Base-by-base conservation (phyloP, 495 filamentous ascomycete genomes). In the Peziza echinospora region DNA sequence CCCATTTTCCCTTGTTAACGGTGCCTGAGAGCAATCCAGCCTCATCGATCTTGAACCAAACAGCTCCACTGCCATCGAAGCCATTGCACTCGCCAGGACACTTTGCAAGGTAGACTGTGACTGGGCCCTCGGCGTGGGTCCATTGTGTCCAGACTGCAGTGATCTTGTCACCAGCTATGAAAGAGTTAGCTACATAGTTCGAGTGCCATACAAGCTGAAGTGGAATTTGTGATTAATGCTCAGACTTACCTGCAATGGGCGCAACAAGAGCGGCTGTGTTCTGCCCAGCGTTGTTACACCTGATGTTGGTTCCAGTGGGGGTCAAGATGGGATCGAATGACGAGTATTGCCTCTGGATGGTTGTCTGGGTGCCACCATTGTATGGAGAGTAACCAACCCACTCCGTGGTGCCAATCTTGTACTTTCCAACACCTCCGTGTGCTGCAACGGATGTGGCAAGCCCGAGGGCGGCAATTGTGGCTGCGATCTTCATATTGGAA, bases 351-450 rank as follows among this genome's bases (percentile, higher is more conserved):
- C 70, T 60, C 64, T 75, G 69, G 51, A 74, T 71, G 30, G 66
- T 65, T n/a, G n/a, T n/a, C 44, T 62, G 55, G 48, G 67, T 66
- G 28, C 58, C 61, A 41, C 57, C 55, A 19, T 63, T 64, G 57
- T 65, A 73, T 8, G 67, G 69, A 21, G 39, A 45, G 26, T 11
- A 43, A 46, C 28, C 70, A 17, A 62, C 63, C 51, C 70, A 73
- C 17, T 51, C 67, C 48, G 58, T 67, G 40, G 67, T 64, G 40
- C 53, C 70, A 45, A 76, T 70, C 37, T 67, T 62, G 60, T 76
- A 76, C 55, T 65, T 68, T 23, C 69, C 67, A 30, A 73, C 70
- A 50, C 70, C 72, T 43, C 72, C 72, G 53, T 76, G 71, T 41
- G 67, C 71, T 24, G 65, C 60, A 47, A 57, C 70, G 41, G 62